These are phyloP conservation scores for Choanephora cucurbitarum DNA, from an alignment of 371 early-diverging fungal species.

Conservation along the genomic window DNA sequence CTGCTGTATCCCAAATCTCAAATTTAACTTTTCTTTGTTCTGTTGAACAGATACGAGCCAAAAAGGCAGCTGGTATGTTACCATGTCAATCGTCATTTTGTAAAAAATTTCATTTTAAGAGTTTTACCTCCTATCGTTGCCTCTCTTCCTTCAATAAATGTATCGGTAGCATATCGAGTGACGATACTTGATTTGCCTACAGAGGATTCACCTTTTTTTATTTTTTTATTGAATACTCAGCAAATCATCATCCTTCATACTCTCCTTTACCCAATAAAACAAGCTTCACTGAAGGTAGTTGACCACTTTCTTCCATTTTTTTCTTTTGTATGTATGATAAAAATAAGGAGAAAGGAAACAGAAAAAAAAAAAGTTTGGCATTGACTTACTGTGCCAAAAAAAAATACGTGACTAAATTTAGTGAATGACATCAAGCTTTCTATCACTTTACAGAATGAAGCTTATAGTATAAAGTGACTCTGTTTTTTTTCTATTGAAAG, in stretches of 20 bases:
- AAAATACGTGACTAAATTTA: not conserved
- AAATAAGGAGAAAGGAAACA: slow-evolving; percentile 10
- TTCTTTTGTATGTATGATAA: not conserved
- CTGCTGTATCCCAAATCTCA: slow-evolving; percentile 96
- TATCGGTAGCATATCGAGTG: slow-evolving; percentile 86
- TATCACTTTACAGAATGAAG: too few relatives aligned
- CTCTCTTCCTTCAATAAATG: slow-evolving; percentile 93
- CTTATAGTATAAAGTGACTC: too few relatives aligned
- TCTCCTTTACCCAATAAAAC: slow-evolving; percentile 75
- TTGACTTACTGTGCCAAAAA: not conserved
- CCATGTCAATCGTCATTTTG: too few relatives aligned
- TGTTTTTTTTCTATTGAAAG: too few relatives aligned
- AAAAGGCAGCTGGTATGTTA: slow-evolving; percentile 81
- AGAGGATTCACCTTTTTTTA: slow-evolving; percentile 87
- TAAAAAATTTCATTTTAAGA: slow-evolving; percentile 1
- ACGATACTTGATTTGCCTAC: slow-evolving; percentile 85
- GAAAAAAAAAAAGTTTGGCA: not conserved
- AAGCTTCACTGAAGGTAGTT: slow-evolving; percentile 54
- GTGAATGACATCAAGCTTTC: too few relatives aligned
- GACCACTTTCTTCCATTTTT: slow-evolving; percentile 16
- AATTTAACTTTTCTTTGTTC: slow-evolving; percentile 73
- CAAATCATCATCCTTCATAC: too few relatives aligned
- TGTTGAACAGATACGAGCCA: slow-evolving; percentile 66
- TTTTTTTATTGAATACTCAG: too few relatives aligned
- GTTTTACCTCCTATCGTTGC: slow-evolving; percentile 92